These are phyloP conservation scores for Penicillium nucicola DNA, from an alignment of 495 filamentous ascomycete species.

Conservation along the genomic window DNA sequence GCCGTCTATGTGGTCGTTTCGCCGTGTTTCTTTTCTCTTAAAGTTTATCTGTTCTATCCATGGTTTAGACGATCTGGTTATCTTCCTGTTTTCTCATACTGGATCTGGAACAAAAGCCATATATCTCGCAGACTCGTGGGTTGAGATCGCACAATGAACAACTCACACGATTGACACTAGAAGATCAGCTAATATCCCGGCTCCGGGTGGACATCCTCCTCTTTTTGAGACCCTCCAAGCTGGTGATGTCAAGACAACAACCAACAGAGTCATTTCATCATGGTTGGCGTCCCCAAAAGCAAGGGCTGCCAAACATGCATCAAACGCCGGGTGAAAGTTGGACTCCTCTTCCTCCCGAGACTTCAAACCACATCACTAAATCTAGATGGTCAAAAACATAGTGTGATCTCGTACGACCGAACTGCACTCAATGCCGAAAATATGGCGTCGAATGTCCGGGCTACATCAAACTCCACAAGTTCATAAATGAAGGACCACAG, in stretches of 20 bases:
- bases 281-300: conserved; percentile 43
- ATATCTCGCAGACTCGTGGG: no score
- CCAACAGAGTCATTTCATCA: conserved; percentile 4
- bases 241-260: neutral
- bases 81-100: no score
- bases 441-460: conserved; percentile 28
- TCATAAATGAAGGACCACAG: conserved; percentile 22
- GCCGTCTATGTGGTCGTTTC: no score
- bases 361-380: neutral
- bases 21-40: no score
- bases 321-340: conserved; percentile 27
- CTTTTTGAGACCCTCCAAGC: neutral
- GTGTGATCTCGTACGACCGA: conserved; percentile 27
- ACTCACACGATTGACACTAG: no score
- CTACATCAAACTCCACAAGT: conserved; percentile 20
- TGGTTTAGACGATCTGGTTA: no score
- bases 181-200: no score
- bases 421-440: conserved; percentile 27
- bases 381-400: neutral
- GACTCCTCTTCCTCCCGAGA: neutral
- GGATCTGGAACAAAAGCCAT: no score
- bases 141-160: no score
- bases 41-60: no score
- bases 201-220: no score
- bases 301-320: conserved; percentile 38